Evolutionary conservation across 2,329 filamentous ascomycete species (phyloP), one percentile per base, ranked within the genome.

Genomic region (Aspergillus floridensis): DNA sequence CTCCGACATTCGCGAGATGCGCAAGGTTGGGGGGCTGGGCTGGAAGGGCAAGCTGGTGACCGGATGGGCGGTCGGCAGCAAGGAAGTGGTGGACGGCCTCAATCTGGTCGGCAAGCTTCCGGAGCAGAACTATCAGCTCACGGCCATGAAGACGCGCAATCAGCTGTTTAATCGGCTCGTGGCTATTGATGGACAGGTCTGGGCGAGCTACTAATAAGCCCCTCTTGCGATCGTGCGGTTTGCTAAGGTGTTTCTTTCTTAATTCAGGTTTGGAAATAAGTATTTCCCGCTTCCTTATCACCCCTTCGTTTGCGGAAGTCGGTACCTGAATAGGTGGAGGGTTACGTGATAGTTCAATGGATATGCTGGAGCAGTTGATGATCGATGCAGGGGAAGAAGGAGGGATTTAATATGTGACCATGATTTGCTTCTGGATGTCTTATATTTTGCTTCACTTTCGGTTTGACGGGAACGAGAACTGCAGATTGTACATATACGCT

Each of bases 21-120:
- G 87, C 72, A 96, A 96, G 76, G 79, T 93, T 1, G 91, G 91
- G 4, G 91, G 91, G 0, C 80, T 93, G 38, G 90, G 91, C 0
- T 96, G 91, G 91, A 96, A 95, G 76, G 86, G 87, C 1, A 93
- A 92, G 78, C 77, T 95, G 53, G 82, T 95, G 1, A 89, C 95
- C 0, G 90, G 91, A 0, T 92, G 91, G 90, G 87, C 89, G 0
- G 82, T 91, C 68, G 68, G 71, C 3, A 84, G 86, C 0, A 82
- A 86, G 51, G 87, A 93, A 72, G 85, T 95, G 31, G 86, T 88
- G 0, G 91, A 95, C 76, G 90, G 90, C 0, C 66, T 96, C 64
- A 81, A 90, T 64, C 84, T 93, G 63, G 78, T 79, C 26, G 86
- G 86, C n/a, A 79, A 79, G 56, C 75, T 75, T 35, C 64, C 62